Evolutionary conservation across 2,329 filamentous ascomycete genomes (phyloP), one percentile per base, ranked within the genome.

Genomic region (Fusarium caatingaense): DNA sequence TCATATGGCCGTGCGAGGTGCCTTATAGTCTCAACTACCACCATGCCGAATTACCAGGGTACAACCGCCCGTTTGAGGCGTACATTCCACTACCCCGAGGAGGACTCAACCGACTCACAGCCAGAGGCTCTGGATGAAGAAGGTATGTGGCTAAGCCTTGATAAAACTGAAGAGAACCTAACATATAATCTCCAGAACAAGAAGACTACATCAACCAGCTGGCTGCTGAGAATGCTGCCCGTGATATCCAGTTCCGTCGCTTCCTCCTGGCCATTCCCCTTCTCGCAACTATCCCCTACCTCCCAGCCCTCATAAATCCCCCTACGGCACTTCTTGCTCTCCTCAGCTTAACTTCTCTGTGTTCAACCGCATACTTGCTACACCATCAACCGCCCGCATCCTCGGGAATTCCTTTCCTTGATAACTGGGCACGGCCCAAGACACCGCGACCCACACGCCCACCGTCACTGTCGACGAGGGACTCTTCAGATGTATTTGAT

Each of bases 31-130:
- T 44, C 0, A 12, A 5, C 37, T 37, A 12, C 12, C 7, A 34
- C 18, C 28, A 80, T 78, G 76, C 64, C 74, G 3, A 64, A 71
- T 44, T 48, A 70, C n/a, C 68, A 53, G 28, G 66, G 68, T 56
- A 74, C 83, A 1, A 79, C 80, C 42, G 83, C 92, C 55, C 89
- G 92, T 68, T 83, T 96, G 46, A 90, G 94, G 75, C 91, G 87
- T 74, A 91, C 92, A 11, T 96, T 97, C 80, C 88, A 87, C 65
- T 96, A 95, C 80, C 91, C 91, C 60, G 89, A 91, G 74, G 84
- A 85, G 49, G 78, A 78, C 56, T 83, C 86, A 37, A 67, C 70
- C 3, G 84, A 86, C 77, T 80, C 78, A 25, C 79, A 84, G 30
- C 85, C 87, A 15, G 86, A 89, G 71, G 87, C 89, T 58, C 83